A percentile compares a stretch with the other conserved stretches of the same genome.
phyloP scores from a whole-genome alignment of 1,139 yeast species.

The Suhomyces bolitotheri region DNA sequence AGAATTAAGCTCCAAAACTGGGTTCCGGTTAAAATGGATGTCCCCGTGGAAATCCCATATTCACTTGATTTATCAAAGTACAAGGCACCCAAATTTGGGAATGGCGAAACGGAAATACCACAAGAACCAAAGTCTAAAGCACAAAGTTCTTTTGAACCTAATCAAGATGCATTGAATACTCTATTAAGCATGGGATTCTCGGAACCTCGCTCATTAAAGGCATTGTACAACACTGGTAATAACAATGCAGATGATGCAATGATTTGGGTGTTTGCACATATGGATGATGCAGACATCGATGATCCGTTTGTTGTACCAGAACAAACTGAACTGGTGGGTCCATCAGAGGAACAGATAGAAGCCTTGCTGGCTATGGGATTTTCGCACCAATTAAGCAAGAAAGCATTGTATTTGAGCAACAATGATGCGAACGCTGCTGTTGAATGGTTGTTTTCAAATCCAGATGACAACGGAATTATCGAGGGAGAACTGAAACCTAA shows the following conservation, averaged over 20 bases:
- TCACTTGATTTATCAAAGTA: constrained; percentile 32
- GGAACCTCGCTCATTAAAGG: constrained; percentile 61
- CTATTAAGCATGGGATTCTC: constrained; percentile 89
- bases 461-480: constrained; percentile 61
- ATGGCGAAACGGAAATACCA: constrained; percentile 36
- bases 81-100: constrained; percentile 31
- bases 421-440: constrained; percentile 74
- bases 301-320: constrained; percentile 43
- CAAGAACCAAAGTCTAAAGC: constrained; percentile 20
- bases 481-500: constrained; percentile 13
- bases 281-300: constrained; percentile 83
- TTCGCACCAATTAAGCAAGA: constrained; percentile 55
- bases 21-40: constrained; percentile 83
- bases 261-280: constrained; percentile 88
- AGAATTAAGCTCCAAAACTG: constrained; percentile 84
- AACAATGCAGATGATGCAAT: constrained; percentile 71
- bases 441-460: constrained; percentile 84
- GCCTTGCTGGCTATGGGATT: constrained; percentile 80
- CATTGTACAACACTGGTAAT: constrained; percentile 73
- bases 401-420: constrained; percentile 62
- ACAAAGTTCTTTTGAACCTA: constrained; percentile 46
- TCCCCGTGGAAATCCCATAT: constrained; percentile 65
- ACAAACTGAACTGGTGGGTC: constrained; percentile 10
- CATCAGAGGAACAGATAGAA: constrained; percentile 45
- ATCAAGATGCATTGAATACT: constrained; percentile 53